Conservation (phyloP, 495 filamentous ascomycete genomes). For the Penicillium verhagenii region DNA sequence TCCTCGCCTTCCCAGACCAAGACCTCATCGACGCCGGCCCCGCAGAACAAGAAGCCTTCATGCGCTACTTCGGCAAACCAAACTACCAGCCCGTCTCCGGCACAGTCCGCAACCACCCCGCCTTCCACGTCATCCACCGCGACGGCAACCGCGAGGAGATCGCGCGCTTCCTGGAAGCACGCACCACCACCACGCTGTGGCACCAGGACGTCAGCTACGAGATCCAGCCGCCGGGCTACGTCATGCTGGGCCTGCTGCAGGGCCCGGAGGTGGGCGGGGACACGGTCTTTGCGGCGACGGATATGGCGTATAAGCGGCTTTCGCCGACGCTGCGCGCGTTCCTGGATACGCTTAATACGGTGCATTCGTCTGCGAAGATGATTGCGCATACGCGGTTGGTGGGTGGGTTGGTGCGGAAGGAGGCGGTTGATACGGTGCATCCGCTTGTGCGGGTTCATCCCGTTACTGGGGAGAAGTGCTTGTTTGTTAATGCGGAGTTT, state of each 20-base stretch:
- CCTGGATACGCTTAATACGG: constrained; percentile 67
- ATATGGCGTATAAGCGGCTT: constrained; percentile 71
- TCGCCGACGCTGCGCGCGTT: constrained; percentile 68
- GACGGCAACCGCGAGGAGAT: constrained; percentile 58
- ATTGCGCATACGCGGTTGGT: constrained; percentile 62
- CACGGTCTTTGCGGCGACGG: constrained; percentile 74
- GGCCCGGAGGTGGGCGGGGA: constrained; percentile 67
- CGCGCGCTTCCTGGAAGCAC: constrained; percentile 51
- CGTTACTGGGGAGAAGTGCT: constrained; percentile 74
- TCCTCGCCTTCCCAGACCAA: constrained; percentile 77
- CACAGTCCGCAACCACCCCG: constrained; percentile 50
- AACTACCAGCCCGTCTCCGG: constrained; percentile 60
- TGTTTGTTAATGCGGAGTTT: constrained; percentile 81
- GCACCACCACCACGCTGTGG: constrained; percentile 56
- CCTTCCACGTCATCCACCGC: constrained; percentile 61
- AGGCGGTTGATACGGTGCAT: constrained; percentile 66
- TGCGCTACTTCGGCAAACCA: constrained; percentile 58
- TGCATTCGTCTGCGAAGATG: constrained; percentile 75
- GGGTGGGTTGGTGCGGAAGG: constrained; percentile 66
- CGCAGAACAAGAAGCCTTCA: constrained; percentile 59
- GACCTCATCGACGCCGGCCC: constrained; percentile 66
- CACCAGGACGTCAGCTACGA: constrained; percentile 64
- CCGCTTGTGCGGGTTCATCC: constrained; percentile 74
- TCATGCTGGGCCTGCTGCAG: constrained; percentile 56
- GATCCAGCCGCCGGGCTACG: constrained; percentile 56